phyloP scores from a whole-genome alignment of 208 protist genomes.

The Crithidia brevicula region DNA sequence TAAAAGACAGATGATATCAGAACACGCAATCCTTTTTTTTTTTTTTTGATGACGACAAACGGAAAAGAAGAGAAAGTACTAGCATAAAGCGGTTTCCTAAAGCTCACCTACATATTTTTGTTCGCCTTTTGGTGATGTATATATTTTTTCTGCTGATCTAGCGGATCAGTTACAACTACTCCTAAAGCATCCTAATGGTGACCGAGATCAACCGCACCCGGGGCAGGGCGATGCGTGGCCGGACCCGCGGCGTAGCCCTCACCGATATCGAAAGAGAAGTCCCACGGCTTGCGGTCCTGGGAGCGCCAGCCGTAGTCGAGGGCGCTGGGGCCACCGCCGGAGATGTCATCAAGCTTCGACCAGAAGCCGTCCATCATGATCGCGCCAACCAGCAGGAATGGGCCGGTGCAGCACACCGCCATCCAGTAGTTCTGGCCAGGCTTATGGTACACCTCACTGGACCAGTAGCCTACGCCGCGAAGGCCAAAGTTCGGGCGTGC shows the following conservation, averaged over 20 bases:
- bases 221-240: slow-evolving; percentile 62
- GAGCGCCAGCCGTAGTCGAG: slow-evolving; percentile 83
- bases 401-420: slow-evolving; percentile 47
- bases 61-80: slow-evolving; percentile 6
- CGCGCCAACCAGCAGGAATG: slow-evolving; percentile 69
- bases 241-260: slow-evolving; percentile 87
- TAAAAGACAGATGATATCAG: background rate
- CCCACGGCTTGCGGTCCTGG: slow-evolving; percentile 84
- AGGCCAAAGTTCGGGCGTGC: slow-evolving; percentile 89
- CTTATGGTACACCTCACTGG: slow-evolving; percentile 85
- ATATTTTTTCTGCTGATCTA: slow-evolving; percentile 9
- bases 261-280: slow-evolving; percentile 90
- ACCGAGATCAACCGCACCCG: slow-evolving; percentile 75
- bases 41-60: background rate
- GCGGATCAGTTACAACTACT: background rate
- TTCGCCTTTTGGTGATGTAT: no score
- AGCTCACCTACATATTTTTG: slow-evolving; percentile 16
- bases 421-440: slow-evolving; percentile 83
- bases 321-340: slow-evolving; percentile 73
- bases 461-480: slow-evolving; percentile 79
- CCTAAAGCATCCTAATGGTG: slow-evolving; percentile 53
- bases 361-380: slow-evolving; percentile 87
- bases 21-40: slow-evolving; percentile 6
- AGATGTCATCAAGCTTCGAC: slow-evolving; percentile 84
- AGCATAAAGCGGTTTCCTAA: slow-evolving; percentile 19